These are phyloP conservation scores for Helminthosporium solani DNA, from an alignment of 2,329 filamentous ascomycete species.

Conservation along the genomic window DNA sequence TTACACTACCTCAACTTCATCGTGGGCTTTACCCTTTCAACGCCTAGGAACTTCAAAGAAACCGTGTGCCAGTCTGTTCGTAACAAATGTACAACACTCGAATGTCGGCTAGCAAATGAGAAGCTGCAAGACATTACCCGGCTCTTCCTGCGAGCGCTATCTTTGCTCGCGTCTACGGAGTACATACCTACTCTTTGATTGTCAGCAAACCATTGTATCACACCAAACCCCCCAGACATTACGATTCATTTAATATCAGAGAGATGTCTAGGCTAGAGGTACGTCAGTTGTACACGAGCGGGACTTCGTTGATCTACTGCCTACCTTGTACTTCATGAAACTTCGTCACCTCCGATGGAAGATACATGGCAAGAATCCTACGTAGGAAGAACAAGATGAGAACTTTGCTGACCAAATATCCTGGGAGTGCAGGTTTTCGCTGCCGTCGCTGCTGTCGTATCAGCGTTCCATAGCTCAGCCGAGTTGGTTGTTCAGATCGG, in stretches of 20 bases:
- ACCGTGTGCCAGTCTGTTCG: background rate
- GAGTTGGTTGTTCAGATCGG: conserved; percentile 41
- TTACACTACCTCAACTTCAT: background rate
- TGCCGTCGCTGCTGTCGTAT: conserved; percentile 46
- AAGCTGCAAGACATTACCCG: background rate
- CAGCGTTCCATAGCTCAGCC: conserved; percentile 46
- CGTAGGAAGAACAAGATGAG: background rate
- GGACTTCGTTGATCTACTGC: background rate
- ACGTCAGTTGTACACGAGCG: background rate
- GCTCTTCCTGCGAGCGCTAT: background rate
- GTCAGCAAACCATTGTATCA: too few species aligned
- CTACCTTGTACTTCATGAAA: too few species aligned
- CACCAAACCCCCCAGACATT: too few species aligned
- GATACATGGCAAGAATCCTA: too few species aligned
- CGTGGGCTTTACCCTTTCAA: background rate
- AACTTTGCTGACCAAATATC: background rate
- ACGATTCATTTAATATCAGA: background rate
- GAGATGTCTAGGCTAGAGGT: conserved; percentile 1
- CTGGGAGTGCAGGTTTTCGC: conserved; percentile 35
- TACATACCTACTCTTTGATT: background rate
- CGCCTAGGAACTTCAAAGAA: background rate
- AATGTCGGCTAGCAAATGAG: background rate
- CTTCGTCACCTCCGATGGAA: too few species aligned
- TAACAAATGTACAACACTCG: background rate
- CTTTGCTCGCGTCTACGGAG: background rate